phyloP scores from a whole-genome alignment of 1,139 yeast genomes.

The Kurtzmaniella natalensis region DNA sequence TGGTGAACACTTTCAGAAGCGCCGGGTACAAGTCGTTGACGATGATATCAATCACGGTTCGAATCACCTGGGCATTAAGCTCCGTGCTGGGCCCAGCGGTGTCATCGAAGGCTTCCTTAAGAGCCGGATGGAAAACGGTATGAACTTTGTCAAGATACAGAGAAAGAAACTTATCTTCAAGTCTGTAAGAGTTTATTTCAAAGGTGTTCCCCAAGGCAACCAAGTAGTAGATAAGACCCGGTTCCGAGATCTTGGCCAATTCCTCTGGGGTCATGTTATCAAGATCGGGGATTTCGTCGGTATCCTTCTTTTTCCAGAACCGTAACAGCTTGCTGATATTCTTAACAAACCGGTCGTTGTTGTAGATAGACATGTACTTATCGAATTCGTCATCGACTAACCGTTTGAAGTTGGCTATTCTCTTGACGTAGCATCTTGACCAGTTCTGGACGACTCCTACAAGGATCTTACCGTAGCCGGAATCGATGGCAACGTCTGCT shows the following conservation, averaged over 20 bases:
- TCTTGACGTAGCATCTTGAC: conserved; percentile 52
- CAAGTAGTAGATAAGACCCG: conserved; percentile 77
- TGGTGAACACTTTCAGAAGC: conserved; percentile 36
- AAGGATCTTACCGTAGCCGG: conserved; percentile 77
- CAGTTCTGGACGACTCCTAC: conserved; percentile 82
- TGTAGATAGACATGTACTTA: conserved; percentile 40
- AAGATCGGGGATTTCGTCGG: conserved; percentile 23
- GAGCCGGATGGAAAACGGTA: conserved; percentile 53
- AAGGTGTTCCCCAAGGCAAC: conserved; percentile 80
- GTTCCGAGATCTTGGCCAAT: conserved; percentile 55
- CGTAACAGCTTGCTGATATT: conserved; percentile 41
- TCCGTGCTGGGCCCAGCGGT: conserved; percentile 75
- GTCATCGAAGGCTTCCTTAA: conserved; percentile 54
- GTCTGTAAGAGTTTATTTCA: conserved; percentile 80
- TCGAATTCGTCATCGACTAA: conserved; percentile 56
- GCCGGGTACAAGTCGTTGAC: conserved; percentile 60
- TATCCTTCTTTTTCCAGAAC: conserved; percentile 37
- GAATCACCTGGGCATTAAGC: conserved; percentile 65
- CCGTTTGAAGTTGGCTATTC: conserved; percentile 59
- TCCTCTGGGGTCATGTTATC: conserved; percentile 45
- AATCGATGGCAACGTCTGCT: conserved; percentile 87
- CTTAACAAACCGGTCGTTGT: conserved; percentile 35
- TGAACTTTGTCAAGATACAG: conserved; percentile 65
- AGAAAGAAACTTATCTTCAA: conserved; percentile 69
- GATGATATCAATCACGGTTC: conserved; percentile 61